These are phyloP conservation scores for Penicillium crustosum DNA, from an alignment of 2,329 filamentous ascomycete genomes.

Conservation along the genomic window DNA sequence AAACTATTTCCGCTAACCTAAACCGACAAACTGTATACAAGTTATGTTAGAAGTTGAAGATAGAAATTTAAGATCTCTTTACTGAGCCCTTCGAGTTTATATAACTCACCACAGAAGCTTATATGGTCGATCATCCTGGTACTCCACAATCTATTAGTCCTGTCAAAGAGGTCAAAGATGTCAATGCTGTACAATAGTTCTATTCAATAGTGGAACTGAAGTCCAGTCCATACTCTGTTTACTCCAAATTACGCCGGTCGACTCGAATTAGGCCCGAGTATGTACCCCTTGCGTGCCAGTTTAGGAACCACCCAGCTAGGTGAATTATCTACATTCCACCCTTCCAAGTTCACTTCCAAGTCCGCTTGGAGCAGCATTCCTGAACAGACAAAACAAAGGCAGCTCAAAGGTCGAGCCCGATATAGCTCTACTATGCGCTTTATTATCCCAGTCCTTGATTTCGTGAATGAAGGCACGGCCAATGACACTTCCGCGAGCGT, in stretches of 20 bases:
- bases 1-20: not conserved
- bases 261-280: constrained; percentile 1
- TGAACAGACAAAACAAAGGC: not conserved
- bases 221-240: not conserved
- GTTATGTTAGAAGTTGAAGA: not conserved
- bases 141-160: not conserved
- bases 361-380: constrained; percentile 14
- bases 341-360: not conserved
- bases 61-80: not conserved
- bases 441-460: not conserved
- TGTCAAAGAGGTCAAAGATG: not conserved
- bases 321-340: constrained; percentile 16
- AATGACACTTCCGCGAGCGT: constrained; percentile 8
- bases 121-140: not conserved
- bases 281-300: constrained; percentile 20
- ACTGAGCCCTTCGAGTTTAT: not conserved
- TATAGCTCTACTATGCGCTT: not conserved
- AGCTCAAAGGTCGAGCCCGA: not conserved
- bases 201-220: not conserved
- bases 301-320: not conserved
- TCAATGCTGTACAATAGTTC: not conserved
- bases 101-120: not conserved
- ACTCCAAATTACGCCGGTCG: not conserved
- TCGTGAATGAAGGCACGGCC: constrained; percentile 15
- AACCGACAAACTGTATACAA: too few species aligned